Percentiles rank a stretch among this genome's conserved stretches.
phyloP scores from a whole-genome alignment of 768 basidiomycete species.

The Brasilioporus rufonigricans region DNA sequence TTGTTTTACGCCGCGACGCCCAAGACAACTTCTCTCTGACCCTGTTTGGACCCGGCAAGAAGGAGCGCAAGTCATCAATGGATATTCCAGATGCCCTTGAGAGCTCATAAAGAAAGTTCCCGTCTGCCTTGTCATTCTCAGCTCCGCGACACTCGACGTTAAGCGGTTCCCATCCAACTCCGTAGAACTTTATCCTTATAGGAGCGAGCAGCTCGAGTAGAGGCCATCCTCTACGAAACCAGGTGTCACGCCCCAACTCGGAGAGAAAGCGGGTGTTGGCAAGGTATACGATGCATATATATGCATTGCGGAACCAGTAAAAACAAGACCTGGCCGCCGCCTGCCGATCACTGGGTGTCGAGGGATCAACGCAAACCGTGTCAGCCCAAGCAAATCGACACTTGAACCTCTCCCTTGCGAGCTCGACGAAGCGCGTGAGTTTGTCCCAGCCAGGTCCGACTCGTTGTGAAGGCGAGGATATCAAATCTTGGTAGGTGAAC shows the following conservation, averaged over 20 bases:
- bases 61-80: constrained; percentile 1
- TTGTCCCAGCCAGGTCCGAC: constrained; percentile 7
- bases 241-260: not conserved
- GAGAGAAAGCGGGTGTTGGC: not conserved
- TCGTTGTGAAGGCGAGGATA: not conserved
- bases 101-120: not conserved
- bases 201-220: constrained; percentile 12
- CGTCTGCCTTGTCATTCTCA: constrained; percentile 8
- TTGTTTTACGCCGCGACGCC: constrained; percentile 4
- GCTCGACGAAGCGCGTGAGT: not conserved
- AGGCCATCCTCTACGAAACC: constrained; percentile 9
- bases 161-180: constrained; percentile 5
- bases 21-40: constrained; percentile 11
- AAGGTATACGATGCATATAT: constrained; percentile 6
- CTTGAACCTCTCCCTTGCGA: not conserved
- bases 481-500: not conserved
- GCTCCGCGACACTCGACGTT: not conserved
- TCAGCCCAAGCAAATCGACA: constrained; percentile 30
- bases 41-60: constrained; percentile 3
- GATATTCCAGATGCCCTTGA: not conserved
- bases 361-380: constrained; percentile 24
- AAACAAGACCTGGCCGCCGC: not conserved
- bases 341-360: not conserved
- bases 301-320: not conserved
- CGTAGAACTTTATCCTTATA: constrained; percentile 3